Conservation (phyloP, 768 basidiomycete species). For the Brasilioporus rufonigricans region DNA sequence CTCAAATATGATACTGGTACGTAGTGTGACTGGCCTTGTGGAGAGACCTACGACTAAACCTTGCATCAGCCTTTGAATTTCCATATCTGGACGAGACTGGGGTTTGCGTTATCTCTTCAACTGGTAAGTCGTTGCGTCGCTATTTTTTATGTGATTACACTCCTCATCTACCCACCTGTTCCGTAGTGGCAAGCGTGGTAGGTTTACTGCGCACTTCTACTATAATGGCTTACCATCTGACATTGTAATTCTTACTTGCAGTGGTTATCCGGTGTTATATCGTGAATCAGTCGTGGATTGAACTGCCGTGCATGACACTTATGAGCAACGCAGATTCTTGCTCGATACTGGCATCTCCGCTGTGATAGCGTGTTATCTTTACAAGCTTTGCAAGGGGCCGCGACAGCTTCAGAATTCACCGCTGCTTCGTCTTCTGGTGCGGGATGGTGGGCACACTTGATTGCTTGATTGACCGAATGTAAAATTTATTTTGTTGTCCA, state of each 20-base stretch:
- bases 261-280: slow-evolving; percentile 2
- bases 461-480: not conserved
- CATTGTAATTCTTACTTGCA: not conserved
- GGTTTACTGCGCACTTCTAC: not conserved
- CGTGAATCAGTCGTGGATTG: not conserved
- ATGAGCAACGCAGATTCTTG: not conserved
- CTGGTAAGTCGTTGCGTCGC: not conserved
- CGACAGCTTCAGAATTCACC: not conserved
- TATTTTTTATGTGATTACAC: not conserved
- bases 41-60: not conserved
- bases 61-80: not conserved
- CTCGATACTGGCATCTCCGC: slow-evolving; percentile 1
- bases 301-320: not conserved
- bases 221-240: not conserved
- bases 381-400: not conserved
- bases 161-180: not conserved
- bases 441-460: slow-evolving; percentile 8
- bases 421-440: slow-evolving; percentile 4
- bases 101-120: not conserved
- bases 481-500: not conserved
- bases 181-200: not conserved
- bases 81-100: not conserved
- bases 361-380: slow-evolving; percentile 2
- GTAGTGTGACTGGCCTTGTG: not conserved
- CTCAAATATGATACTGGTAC: not conserved